A percentile compares a stretch with the other conserved stretches of the same genome.
Evolutionary conservation across 2,329 filamentous ascomycete genomes (phyloP).

Genomic region (Diaporthe sp.): DNA sequence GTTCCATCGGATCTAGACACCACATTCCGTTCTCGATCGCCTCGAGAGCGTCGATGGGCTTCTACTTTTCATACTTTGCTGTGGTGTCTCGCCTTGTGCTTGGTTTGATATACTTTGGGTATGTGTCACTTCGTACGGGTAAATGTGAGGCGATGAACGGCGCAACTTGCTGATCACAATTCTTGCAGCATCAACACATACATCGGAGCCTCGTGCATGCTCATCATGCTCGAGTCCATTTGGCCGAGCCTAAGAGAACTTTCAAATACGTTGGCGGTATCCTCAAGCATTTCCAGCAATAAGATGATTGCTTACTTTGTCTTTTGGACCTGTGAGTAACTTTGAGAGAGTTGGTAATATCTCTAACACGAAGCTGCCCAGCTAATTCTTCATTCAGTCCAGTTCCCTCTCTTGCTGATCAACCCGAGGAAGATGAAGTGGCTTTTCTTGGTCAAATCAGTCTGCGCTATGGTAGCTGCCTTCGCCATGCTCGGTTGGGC

Average conservation of each 20-base stretch:
- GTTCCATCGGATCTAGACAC: constrained; percentile 50
- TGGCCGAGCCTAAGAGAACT: constrained; percentile 56
- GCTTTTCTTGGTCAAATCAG: constrained; percentile 59
- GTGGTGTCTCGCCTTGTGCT: constrained; percentile 59
- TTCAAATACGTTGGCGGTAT: constrained; percentile 55
- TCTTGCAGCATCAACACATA: constrained; percentile 46
- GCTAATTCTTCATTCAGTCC: constrained; percentile 44
- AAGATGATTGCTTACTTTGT: constrained; percentile 60
- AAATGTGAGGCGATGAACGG: neutral
- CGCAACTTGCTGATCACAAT: neutral
- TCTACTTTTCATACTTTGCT: constrained; percentile 50
- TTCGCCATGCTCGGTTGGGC: constrained; percentile 41
- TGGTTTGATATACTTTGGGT: constrained; percentile 58
- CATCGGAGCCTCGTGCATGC: constrained; percentile 40
- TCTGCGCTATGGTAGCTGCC: constrained; percentile 50
- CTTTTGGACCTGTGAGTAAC: constrained; percentile 56
- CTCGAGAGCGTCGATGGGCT: constrained; percentile 59
- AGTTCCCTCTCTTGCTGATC: constrained; percentile 58
- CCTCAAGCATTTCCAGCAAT: constrained; percentile 51
- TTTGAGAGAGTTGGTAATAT: neutral
- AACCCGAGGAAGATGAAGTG: constrained; percentile 59
- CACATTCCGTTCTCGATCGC: constrained; percentile 58
- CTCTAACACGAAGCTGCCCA: neutral
- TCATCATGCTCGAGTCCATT: constrained; percentile 54
- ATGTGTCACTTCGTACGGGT: neutral